Conservation (phyloP, 352 stramenopile species). For the Pythium volutum region DNA sequence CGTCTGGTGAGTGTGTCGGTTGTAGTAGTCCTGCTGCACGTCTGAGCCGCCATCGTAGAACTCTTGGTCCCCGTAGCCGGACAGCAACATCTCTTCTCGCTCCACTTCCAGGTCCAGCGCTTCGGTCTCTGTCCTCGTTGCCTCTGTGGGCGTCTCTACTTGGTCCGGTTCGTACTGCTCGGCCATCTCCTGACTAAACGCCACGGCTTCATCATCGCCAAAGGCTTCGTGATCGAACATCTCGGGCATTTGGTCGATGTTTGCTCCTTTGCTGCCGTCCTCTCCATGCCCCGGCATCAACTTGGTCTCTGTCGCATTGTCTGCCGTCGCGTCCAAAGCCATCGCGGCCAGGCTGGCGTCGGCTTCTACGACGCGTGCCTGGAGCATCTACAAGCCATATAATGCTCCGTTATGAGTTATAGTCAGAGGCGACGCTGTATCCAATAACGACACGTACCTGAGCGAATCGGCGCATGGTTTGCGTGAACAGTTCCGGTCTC, state of each 20-base stretch:
- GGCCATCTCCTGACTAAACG: background rate
- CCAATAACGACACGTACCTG: conserved; percentile 30
- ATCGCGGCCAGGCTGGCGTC: background rate
- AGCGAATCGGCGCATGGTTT: conserved; percentile 43
- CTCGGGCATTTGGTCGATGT: background rate
- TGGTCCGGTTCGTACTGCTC: background rate
- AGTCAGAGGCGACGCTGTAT: background rate
- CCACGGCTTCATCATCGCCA: background rate
- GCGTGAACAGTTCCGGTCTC: conserved; percentile 30
- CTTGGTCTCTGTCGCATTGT: background rate
- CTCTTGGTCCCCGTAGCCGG: background rate
- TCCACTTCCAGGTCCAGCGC: background rate
- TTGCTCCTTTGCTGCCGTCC: too few relatives aligned
- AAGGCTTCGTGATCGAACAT: background rate
- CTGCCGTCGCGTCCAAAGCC: background rate
- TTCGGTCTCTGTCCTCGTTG: background rate
- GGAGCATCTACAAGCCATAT: conserved; percentile 11
- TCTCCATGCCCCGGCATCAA: background rate
- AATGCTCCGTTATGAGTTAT: too few relatives aligned
- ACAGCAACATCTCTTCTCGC: background rate
- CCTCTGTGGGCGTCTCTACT: background rate
- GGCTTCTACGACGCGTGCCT: conserved; percentile 1
- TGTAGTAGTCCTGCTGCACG: background rate
- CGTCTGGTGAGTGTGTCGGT: background rate
- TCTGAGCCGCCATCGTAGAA: background rate